Base-by-base conservation (phyloP, 2,329 filamentous ascomycete genomes). In the Tricladium varicosporioides region DNA sequence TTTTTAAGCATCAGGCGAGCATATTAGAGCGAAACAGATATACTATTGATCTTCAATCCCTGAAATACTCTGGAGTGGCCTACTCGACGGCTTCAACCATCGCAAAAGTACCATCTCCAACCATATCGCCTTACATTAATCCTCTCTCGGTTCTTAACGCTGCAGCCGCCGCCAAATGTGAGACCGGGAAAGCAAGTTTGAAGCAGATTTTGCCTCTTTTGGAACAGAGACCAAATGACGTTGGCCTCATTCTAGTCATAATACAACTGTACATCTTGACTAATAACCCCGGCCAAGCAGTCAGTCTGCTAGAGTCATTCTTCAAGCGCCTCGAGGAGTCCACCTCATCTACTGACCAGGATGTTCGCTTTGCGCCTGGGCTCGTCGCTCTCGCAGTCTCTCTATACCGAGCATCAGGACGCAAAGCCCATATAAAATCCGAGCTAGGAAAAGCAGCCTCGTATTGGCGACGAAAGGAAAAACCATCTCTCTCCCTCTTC, bases 291-390 rank as follows among this genome's bases (percentile, higher is more conserved):
- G 86, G 82, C 31, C 85, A 88, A 3, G 93, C 93, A 4, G 82
- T 92, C 36, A 77, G 80, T n/a, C 78, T 91, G 5, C 77, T 97
- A 1, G 88, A 96, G 69, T 76, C 81, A 1, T 92, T 94, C 69
- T 81, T 96, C 54, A 81, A 81, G 60, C 82, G 82, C 9, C 79
- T 96, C 1, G 89, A 93, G 65, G 74, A 83, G 48, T 84, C 83
- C 2, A 78, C 71, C 5, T 75, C 77, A 0, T 69, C 79, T 2
- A 77, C 81, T 14, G 79, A 87, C 57, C 78, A 84, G 56, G 85
- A 92, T 64, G 83, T 88, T 14, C 87, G 92, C 10, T 94, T 87
- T 71, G 87, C 91, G 22, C 93, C 94, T 0, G 93, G 93, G 2
- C 78, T 99, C 1, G 82, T 97, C 27, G 91, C 90, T 0, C 78